These are phyloP conservation scores for Eurotiales sp. DNA, from an alignment of 2,329 filamentous ascomycete species.

Conservation along the genomic window DNA sequence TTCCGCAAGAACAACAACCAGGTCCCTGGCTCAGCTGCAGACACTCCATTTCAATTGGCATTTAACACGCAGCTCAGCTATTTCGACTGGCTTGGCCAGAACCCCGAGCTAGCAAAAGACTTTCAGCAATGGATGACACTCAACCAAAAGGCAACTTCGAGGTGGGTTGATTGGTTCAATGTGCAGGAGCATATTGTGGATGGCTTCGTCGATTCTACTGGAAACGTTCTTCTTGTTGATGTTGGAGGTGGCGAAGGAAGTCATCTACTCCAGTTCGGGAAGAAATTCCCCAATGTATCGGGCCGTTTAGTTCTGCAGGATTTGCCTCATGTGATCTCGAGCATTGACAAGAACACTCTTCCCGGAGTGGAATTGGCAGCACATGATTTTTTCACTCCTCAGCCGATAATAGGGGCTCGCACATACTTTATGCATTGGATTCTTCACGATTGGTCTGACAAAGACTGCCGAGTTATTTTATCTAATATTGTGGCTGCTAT, in stretches of 20 bases:
- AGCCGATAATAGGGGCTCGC: slow-evolving; percentile 8
- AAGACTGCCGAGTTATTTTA: slow-evolving; percentile 17
- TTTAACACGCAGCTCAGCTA: background rate
- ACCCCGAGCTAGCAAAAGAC: background rate
- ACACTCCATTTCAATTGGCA: background rate
- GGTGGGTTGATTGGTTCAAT: slow-evolving; percentile 22
- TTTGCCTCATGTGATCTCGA: slow-evolving; percentile 35
- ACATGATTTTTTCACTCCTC: slow-evolving; percentile 12
- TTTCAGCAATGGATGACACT: background rate
- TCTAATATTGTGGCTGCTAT: slow-evolving; percentile 30
- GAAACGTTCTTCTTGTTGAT: slow-evolving; percentile 20
- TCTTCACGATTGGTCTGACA: slow-evolving; percentile 24
- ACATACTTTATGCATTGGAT: slow-evolving; percentile 23
- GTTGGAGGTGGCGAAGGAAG: slow-evolving; percentile 20
- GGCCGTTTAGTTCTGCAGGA: slow-evolving; percentile 51
- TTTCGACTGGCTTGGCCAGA: background rate
- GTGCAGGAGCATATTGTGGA: slow-evolving; percentile 21
- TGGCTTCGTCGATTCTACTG: slow-evolving; percentile 9
- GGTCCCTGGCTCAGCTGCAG: background rate
- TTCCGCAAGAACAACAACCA: background rate
- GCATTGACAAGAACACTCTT: slow-evolving; percentile 16
- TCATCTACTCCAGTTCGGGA: slow-evolving; percentile 23
- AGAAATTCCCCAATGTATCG: slow-evolving; percentile 32
- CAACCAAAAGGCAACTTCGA: too few relatives aligned
- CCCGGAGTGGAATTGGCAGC: slow-evolving; percentile 23